A percentile compares a stretch with the other conserved stretches of the same genome.
These are phyloP conservation scores for Pyrenophora seminiperda DNA, from an alignment of 2,329 filamentous ascomycete species.

Conservation along the genomic window DNA sequence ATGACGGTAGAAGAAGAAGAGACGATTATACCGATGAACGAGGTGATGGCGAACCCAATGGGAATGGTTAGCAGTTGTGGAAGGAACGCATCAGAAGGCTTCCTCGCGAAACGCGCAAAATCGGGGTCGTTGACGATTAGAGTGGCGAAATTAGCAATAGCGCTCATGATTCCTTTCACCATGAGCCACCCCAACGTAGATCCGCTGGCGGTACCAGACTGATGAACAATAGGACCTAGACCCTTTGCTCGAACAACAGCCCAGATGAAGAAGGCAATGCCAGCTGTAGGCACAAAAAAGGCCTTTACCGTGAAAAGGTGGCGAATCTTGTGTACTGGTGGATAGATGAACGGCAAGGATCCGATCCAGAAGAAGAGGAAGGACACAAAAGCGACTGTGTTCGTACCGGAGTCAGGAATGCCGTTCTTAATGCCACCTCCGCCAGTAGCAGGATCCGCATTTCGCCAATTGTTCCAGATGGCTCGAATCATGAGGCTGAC, in stretches of 20 bases:
- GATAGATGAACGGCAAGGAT: constrained; percentile 84
- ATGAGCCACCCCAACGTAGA: constrained; percentile 79
- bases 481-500: constrained; percentile 86
- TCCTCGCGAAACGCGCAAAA: constrained; percentile 80
- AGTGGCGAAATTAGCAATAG: constrained; percentile 89
- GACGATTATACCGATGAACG: constrained; percentile 70
- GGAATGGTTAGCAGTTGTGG: constrained; percentile 69
- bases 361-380: constrained; percentile 88
- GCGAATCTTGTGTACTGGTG: constrained; percentile 84
- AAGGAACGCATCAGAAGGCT: constrained; percentile 77
- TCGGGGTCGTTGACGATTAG: constrained; percentile 81
- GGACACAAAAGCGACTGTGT: constrained; percentile 74
- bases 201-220: constrained; percentile 67
- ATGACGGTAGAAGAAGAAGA: constrained; percentile 54
- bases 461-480: constrained; percentile 74
- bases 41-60: constrained; percentile 66
- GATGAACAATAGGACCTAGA: constrained; percentile 79
- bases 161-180: constrained; percentile 83
- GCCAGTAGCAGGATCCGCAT: constrained; percentile 32
- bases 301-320: constrained; percentile 92
- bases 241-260: constrained; percentile 80
- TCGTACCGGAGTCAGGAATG: constrained; percentile 72
- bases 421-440: constrained; percentile 65
- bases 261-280: constrained; percentile 87
- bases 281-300: constrained; percentile 80